These are phyloP conservation scores for Saccharomyces pastorianus DNA, from an alignment of 1,139 yeast genomes.

Conservation along the genomic window DNA sequence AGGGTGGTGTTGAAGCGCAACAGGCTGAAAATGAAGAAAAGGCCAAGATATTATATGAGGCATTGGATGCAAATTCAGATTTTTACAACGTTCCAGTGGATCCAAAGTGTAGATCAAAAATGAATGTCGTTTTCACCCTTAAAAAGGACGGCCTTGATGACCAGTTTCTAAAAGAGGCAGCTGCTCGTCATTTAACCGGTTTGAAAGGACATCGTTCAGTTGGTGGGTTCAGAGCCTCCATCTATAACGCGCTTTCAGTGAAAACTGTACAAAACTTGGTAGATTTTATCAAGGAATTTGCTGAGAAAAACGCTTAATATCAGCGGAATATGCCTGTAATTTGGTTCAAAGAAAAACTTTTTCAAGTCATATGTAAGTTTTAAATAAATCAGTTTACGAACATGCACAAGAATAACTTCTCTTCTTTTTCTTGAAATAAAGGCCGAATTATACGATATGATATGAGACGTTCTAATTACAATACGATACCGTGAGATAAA, in stretches of 20 bases:
- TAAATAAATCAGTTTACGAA: background rate
- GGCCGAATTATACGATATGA: conserved; percentile 7
- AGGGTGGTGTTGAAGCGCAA: conserved; percentile 56
- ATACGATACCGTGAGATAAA: conserved; percentile 47
- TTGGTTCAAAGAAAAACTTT: background rate
- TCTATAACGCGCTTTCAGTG: conserved; percentile 76
- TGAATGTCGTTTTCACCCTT: conserved; percentile 89
- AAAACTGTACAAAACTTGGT: conserved; percentile 56
- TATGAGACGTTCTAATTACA: conserved; percentile 69
- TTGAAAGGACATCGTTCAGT: conserved; percentile 95
- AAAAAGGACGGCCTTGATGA: conserved; percentile 54
- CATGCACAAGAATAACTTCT: background rate
- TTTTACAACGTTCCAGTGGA: conserved; percentile 63
- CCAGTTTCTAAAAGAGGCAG: conserved; percentile 58
- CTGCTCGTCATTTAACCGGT: conserved; percentile 53
- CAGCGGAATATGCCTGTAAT: background rate
- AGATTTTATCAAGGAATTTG: conserved; percentile 57
- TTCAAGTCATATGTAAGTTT: background rate
- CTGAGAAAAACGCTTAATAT: conserved; percentile 30
- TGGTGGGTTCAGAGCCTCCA: conserved; percentile 92
- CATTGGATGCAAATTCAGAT: conserved; percentile 56
- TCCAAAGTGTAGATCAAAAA: conserved; percentile 58
- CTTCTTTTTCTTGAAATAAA: background rate
- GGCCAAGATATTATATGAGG: conserved; percentile 53
- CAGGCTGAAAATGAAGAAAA: conserved; percentile 51